Evolutionary conservation across 306 rosid species (phyloP).

Genomic region (Herpetospermum pedunculosum): DNA sequence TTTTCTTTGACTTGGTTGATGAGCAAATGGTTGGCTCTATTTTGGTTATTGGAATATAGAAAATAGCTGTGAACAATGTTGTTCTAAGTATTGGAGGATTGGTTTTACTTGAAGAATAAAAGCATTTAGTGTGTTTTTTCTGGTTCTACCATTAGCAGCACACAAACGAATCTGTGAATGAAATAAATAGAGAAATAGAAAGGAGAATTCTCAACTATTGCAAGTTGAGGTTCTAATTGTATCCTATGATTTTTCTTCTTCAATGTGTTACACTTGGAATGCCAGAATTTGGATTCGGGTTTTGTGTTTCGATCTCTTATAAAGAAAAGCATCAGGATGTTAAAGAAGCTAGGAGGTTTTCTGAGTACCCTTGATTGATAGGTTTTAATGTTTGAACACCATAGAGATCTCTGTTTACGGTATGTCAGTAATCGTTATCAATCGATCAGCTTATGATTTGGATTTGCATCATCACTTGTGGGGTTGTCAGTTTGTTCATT

Average conservation of each 20-base stretch:
- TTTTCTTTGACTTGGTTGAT: not conserved
- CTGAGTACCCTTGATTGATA: not conserved
- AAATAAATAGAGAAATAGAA: not conserved
- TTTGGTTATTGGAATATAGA: not conserved
- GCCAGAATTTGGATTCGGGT: not conserved
- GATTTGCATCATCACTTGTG: too few relatives aligned
- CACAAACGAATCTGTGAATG: not conserved
- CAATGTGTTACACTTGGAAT: not conserved
- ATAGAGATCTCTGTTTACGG: not conserved
- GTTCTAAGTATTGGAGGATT: not conserved
- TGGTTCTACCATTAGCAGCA: not conserved
- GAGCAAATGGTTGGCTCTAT: not conserved
- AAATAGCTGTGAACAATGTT: not conserved
- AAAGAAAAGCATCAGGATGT: not conserved
- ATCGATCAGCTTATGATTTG: not conserved
- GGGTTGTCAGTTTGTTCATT: too few relatives aligned
- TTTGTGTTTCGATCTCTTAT: not conserved
- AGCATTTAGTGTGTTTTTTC: not conserved
- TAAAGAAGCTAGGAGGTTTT: not conserved
- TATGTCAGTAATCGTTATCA: not conserved
- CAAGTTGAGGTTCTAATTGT: not conserved
- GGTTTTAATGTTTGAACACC: not conserved
- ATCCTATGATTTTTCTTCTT: not conserved
- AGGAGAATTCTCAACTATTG: not conserved
- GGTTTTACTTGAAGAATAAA: not conserved